Base-by-base conservation (phyloP, 1,284 basidiomycete genomes). In the Cutaneotrichosporon cyanovorans region DNA sequence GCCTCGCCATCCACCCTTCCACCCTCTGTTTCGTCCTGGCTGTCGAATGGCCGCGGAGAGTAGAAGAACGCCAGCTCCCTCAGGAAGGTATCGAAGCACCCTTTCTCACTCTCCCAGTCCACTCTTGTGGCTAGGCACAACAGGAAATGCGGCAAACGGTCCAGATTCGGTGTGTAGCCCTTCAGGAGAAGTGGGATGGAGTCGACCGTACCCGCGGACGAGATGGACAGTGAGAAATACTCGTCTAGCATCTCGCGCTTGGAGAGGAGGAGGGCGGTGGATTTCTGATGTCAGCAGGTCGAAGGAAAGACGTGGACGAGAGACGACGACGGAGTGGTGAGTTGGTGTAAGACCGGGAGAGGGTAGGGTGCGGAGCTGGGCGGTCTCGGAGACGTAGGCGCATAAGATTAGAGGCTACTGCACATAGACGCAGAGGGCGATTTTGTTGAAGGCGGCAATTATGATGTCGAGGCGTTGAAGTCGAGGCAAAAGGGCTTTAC, bases 41-140 rank as follows among this genome's bases (percentile, higher is more conserved):
- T 6, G 41, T 30, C 47, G 7, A 62, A 58, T 8, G 65, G 60
- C n/a, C 80, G 76, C 0, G 89, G 87, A 0, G 82, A 78, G 67
- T 93, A 90, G 72, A 93, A 96, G 64, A 81, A 86, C 1, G 89
- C 91, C 1, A 99, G 74, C 70, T 98, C 93, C 23, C 83, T 81
- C 19, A 95, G 75, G 62, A 98, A 84, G 0, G 80, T 78, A 16
- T 80, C 78, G 62, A 98, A 97, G 65, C 93, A 99, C 48, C 79
- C 80, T 41, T 77, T 75, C 67, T 99, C 95, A 2, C 80, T 76
- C 8, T 76, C 76, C 93, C 93, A 98, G 58, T 91, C 76, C 22
- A 96, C 89, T 57, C 87, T 82, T 18, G 87, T 84, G 0, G 87
- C 89, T 2, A 92, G 77, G 28, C 87, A 79, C 79, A 92, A 84